Evolutionary conservation across 768 basidiomycete genomes (phyloP), one percentile per base, ranked within the genome.

Genomic region (Punctularia strigosozonata): DNA sequence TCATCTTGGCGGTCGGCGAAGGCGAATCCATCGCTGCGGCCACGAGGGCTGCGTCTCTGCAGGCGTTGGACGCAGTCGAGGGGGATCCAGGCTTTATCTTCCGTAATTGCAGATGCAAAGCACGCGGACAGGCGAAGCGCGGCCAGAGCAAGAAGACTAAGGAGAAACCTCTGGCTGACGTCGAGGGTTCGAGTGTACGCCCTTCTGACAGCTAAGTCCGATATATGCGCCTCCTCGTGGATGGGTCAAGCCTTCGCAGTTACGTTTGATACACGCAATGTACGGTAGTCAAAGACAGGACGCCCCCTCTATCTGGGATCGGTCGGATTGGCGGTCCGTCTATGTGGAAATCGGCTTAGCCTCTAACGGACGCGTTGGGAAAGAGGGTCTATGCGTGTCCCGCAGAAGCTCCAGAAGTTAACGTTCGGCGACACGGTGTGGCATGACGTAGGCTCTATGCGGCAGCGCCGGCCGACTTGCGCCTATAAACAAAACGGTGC

Each of bases 11-110:
- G 21, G 75, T 62, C 36, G 78, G 70, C 2, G 61, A 62, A 39
- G 78, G 77, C 36, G 38, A 54, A 5, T 71, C 71, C 5, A 58
- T 65, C 6, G 58, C 68, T 21, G 60, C 66, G 14, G 80, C 84
- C 19, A 69, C 75, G 4, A 70, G 80, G 44, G 61, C 58, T 26
- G 78, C 77, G 3, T 80, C 80, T 5, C 48, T 71, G 35, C 63
- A 63, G n/a, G 84, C 83, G 8, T 53, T 89, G 43, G 77, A 83
- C 50, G 75, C 73, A 14, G 55, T 89, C 24, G 72, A 81, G 41
- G 71, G 69, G 20, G 75, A 85, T 49, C 57, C 75, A 4, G 65
- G 64, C 10, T 76, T 87, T 40, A 57, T 88, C 51, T 57, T 65
- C 4, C 66, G 69, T 34, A 71, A 65, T 15, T 89, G 85, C 51